phyloP scores from a whole-genome alignment of 2,329 filamentous ascomycete species.

The Atkinsonella texensis region DNA sequence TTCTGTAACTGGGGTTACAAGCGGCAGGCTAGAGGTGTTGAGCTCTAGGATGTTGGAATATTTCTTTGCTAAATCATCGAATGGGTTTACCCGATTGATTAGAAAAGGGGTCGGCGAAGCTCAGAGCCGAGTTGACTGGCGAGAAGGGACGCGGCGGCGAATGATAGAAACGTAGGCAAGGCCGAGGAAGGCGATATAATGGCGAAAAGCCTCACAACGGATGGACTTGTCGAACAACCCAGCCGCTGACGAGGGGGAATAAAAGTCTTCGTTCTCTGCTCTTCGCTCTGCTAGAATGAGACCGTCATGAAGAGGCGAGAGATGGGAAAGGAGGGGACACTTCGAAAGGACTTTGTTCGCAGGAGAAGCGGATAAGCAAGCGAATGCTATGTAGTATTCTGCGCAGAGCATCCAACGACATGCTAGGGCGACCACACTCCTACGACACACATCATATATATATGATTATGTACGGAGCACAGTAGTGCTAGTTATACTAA shows the following conservation, averaged over 20 bases:
- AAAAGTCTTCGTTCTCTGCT: background rate
- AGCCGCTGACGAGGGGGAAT: background rate
- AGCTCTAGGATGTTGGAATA: background rate
- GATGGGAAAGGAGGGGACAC: background rate
- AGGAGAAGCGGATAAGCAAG: background rate
- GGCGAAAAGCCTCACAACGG: background rate
- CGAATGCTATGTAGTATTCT: slow-evolving; percentile 1
- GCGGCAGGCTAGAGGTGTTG: background rate
- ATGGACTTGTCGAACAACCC: background rate
- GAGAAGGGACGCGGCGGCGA: background rate
- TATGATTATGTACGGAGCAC: background rate
- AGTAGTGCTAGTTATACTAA: background rate
- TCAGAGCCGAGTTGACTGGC: background rate
- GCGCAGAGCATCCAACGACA: background rate
- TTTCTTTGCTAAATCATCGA: background rate
- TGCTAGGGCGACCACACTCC: background rate
- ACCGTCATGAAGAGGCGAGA: background rate
- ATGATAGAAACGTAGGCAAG: background rate
- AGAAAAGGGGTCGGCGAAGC: background rate
- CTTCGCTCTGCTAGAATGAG: background rate
- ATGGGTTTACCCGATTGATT: background rate
- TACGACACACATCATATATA: background rate
- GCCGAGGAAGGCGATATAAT: background rate
- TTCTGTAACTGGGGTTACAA: background rate
- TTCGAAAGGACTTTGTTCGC: background rate